Evolutionary conservation across 2,329 filamentous ascomycete genomes (phyloP), one percentile per base, ranked within the genome.

Genomic region (Ophiostoma ulmi): DNA sequence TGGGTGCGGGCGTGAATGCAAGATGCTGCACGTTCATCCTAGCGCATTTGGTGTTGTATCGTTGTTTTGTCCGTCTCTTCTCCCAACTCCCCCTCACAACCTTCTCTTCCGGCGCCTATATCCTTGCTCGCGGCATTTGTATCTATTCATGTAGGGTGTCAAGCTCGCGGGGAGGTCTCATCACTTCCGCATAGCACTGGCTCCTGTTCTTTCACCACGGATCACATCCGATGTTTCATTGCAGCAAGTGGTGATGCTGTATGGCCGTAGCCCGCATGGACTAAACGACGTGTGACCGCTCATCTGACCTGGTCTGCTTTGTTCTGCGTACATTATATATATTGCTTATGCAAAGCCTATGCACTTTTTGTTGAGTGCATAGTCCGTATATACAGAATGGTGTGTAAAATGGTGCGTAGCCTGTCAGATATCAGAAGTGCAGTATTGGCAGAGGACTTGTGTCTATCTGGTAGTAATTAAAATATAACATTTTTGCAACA

Each of bases 141-240:
- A 17, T 48, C 20, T 48, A 39, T 48, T 48, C 4, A 17, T 20
- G 20, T n/a, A 48, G 14, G n/a, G 20, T 14, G 31, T 31, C 31
- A 31, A 31, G 31, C 39, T 44, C 10, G 11, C 39, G 39, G 39
- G 48, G 48, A 11, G 1, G n/a, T 58, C n/a, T 31, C n/a, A 13
- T 26, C 22, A 58, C 52, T 22, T 58, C n/a, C 52, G 22, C 7
- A 22, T 6, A 13, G 4, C 14, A 17, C 44, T 17, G 5, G 44
- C n/a, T 48, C 44, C 1, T n/a, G 4, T 17, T 48, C 14, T 39
- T 10, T 48, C 44, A 31, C 31, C 14, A 48, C 52, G 52, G 52
- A 58, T 58, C 52, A 58, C 52, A 58, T 58, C 52, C 52, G 52
- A 17, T 26, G 52, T 58, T 58, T 58, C 52, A 58, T 58, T 58